Base-by-base conservation (phyloP, 176 grass and related monocot species). In the Triticum timopheevii region DNA sequence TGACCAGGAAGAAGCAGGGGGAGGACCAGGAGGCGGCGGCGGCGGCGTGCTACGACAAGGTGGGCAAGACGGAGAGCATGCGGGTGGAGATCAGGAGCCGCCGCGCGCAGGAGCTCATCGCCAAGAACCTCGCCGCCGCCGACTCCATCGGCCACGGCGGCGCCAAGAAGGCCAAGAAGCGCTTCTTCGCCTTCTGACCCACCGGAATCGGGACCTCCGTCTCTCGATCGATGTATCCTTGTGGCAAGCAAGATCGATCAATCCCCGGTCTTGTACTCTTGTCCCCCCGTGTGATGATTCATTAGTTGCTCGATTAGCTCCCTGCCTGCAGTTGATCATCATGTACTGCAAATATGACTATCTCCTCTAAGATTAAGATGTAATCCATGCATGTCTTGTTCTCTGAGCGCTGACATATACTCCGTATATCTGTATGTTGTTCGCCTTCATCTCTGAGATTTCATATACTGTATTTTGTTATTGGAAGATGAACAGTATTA, bases 61-160 rank as follows among this genome's bases (percentile, higher is more conserved):
- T 93, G 89, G 93, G 87, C 74, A 98, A 93, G 75, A 98, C 95
- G 16, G 95, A 90, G 0, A 98, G 95, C 93, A 98, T 93, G 95
- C 73, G 93, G 73, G 82, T 97, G 69, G 95, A 97, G 88, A 95
- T 95, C 73, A 90, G 49, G 79, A 98, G 93, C 89, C 88, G 78
- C 76, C 92, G 75, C 65, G 85, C 95, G 59, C 87, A 44, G 68
- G 81, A 90, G 85, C 91, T 98, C 63, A 93, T 98, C 65, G 91
- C 87, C 79, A 98, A 98, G 89, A 98, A 95, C 88, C 95, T 98
- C 64, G 73, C 79, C 82, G 33, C 64, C n/a, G 91, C 80, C 7
- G 89, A 95, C 79, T 35, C 85, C 31, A 4, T 95, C 59, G 25
- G 49, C 80, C 65, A 19, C 79, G 76, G 19, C 31, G 78, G 47